Conservation (phyloP, 2,329 filamentous ascomycete species). For the Xylariomycetidae sp. region DNA sequence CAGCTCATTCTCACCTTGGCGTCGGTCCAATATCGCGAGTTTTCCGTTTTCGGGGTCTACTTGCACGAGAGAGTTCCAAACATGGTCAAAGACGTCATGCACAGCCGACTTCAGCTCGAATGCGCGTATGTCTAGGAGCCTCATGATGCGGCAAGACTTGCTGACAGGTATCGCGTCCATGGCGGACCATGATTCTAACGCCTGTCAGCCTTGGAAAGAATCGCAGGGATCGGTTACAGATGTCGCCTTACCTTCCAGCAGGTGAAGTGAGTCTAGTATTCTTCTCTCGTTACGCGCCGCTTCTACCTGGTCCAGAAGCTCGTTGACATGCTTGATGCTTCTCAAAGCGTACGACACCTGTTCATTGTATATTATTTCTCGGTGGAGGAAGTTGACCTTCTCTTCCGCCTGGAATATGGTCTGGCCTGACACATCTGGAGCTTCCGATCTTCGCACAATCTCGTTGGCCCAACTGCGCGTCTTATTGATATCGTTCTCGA, state of each 20-base stretch:
- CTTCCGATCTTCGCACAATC: slow-evolving; percentile 72
- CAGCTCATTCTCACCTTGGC: slow-evolving; percentile 37
- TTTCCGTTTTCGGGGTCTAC: slow-evolving; percentile 50
- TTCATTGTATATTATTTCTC: slow-evolving; percentile 53
- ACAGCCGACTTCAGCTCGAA: slow-evolving; percentile 62
- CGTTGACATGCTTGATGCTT: slow-evolving; percentile 51
- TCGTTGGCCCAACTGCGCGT: slow-evolving; percentile 74
- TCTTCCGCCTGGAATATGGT: slow-evolving; percentile 46
- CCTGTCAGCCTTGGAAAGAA: slow-evolving; percentile 16
- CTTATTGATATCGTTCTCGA: slow-evolving; percentile 78
- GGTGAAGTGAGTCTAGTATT: slow-evolving; percentile 49
- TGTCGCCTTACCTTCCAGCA: slow-evolving; percentile 47
- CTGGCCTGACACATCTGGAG: slow-evolving; percentile 47
- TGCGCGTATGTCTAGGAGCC: slow-evolving; percentile 58
- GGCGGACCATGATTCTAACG: slow-evolving; percentile 47
- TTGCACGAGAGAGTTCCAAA: slow-evolving; percentile 65
- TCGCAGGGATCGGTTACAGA: not conserved
- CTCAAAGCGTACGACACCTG: slow-evolving; percentile 47
- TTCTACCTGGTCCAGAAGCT: slow-evolving; percentile 58
- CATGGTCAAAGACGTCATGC: slow-evolving; percentile 56
- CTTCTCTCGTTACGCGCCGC: slow-evolving; percentile 45
- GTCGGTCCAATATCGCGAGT: slow-evolving; percentile 49
- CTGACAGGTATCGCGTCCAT: slow-evolving; percentile 55
- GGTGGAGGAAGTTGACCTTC: slow-evolving; percentile 49
- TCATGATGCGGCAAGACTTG: slow-evolving; percentile 55